Conservation (phyloP, 192 early-diverging fungal species). For the Coemansia asiatica region DNA sequence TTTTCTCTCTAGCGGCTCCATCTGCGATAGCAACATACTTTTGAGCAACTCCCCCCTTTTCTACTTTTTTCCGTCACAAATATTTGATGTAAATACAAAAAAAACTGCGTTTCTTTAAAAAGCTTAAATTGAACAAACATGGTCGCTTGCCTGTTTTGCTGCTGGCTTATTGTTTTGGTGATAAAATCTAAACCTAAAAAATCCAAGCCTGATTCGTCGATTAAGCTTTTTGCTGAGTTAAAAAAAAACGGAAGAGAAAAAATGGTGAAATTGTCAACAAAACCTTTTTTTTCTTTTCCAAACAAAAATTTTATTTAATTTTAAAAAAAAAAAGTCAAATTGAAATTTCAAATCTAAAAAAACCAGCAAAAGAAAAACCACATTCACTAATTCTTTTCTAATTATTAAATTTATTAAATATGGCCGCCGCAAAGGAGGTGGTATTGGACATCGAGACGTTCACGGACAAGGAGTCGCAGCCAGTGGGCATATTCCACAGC, state of each 20-base stretch:
- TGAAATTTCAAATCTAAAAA: not conserved
- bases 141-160: no score
- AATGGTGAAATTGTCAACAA: no score
- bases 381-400: not conserved
- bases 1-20: not conserved
- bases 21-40: not conserved
- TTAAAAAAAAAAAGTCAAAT: not conserved
- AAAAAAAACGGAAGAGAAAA: no score
- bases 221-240: no score
- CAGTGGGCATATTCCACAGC: slow-evolving; percentile 42
- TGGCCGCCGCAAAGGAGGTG: slow-evolving; percentile 11
- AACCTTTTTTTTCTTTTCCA: not conserved
- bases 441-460: slow-evolving; percentile 30
- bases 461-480: slow-evolving; percentile 38
- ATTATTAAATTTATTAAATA: not conserved
- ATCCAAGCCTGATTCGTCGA: no score
- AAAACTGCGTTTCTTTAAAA: no score
- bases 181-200: no score
- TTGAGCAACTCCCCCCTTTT: not conserved
- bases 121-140: no score
- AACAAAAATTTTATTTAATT: not conserved
- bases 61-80: no score
- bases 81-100: no score
- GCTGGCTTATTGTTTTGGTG: no score
- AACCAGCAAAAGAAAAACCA: not conserved